Evolutionary conservation across 345 rosid species (phyloP).

Genomic region (Firmiana major): DNA sequence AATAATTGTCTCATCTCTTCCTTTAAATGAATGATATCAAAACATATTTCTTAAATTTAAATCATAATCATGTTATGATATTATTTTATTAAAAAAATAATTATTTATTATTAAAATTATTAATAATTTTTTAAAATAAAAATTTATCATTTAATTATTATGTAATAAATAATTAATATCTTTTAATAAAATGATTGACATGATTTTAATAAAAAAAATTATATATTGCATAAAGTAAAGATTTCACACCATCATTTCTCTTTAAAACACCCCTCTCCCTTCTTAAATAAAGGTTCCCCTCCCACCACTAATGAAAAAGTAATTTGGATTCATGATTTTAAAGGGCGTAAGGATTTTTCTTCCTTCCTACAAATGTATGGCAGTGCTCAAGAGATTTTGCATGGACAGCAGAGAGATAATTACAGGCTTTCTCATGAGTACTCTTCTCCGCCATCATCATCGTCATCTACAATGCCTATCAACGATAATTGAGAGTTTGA

Average conservation of each 20-base stretch:
- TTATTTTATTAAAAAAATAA: too few relatives aligned
- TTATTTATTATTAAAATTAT: too few relatives aligned
- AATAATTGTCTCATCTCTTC: background rate
- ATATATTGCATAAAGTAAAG: too few relatives aligned
- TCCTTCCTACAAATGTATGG: background rate
- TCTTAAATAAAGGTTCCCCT: background rate
- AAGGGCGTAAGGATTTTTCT: background rate
- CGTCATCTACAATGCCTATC: background rate
- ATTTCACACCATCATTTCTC: too few relatives aligned
- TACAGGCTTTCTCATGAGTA: conserved; percentile 5
- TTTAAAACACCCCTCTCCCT: background rate
- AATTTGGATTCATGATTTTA: conserved; percentile 2
- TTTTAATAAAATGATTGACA: too few relatives aligned
- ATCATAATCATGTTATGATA: too few relatives aligned
- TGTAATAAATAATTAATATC: too few relatives aligned
- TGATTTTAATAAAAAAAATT: too few relatives aligned
- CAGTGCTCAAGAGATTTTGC: conserved; percentile 11
- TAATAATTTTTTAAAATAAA: too few relatives aligned
- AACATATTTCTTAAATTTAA: too few relatives aligned
- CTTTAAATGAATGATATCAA: too few relatives aligned
- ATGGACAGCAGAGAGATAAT: background rate
- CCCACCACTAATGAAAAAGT: background rate
- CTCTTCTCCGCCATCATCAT: background rate
- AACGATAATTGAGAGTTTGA: background rate
- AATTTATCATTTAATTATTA: too few relatives aligned